Conservation (phyloP, 352 stramenopile species). For the Phytophthora niederhauseri region DNA sequence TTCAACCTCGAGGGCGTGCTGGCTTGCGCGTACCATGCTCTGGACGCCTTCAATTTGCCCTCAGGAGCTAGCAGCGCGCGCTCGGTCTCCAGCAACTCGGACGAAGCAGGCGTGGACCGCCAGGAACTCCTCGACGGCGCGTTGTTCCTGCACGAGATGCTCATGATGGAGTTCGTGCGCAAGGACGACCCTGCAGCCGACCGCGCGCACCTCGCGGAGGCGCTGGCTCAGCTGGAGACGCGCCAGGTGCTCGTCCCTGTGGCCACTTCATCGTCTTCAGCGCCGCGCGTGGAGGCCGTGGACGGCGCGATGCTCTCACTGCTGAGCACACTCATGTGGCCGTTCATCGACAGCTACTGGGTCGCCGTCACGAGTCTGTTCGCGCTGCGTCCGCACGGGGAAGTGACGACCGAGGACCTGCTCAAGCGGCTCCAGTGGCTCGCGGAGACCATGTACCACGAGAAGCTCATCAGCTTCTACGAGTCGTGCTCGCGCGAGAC, state of each 20-base stretch:
- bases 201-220: slow-evolving; percentile 42
- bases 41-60: slow-evolving; percentile 49
- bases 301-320: slow-evolving; percentile 59
- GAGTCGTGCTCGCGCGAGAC: slow-evolving; percentile 88
- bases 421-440: slow-evolving; percentile 87
- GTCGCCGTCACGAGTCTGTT: slow-evolving; percentile 80
- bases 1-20: slow-evolving; percentile 84
- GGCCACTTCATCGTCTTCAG: slow-evolving; percentile 16
- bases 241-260: slow-evolving; percentile 43
- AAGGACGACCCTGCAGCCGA: slow-evolving; percentile 61
- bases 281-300: slow-evolving; percentile 21
- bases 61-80: slow-evolving; percentile 21
- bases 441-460: slow-evolving; percentile 88
- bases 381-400: slow-evolving; percentile 53
- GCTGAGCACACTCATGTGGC: slow-evolving; percentile 81
- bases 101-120: slow-evolving; percentile 42
- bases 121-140: slow-evolving; percentile 65
- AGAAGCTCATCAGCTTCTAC: slow-evolving; percentile 86
- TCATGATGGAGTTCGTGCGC: slow-evolving; percentile 82
- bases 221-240: slow-evolving; percentile 49
- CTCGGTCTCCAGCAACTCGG: slow-evolving; percentile 13
- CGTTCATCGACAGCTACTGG: slow-evolving; percentile 91
- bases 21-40: slow-evolving; percentile 74
- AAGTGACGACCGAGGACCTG: slow-evolving; percentile 64
- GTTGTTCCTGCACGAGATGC: slow-evolving; percentile 78